Base-by-base conservation (phyloP, 805 yeast species). In the Clavispora vitiphila region DNA sequence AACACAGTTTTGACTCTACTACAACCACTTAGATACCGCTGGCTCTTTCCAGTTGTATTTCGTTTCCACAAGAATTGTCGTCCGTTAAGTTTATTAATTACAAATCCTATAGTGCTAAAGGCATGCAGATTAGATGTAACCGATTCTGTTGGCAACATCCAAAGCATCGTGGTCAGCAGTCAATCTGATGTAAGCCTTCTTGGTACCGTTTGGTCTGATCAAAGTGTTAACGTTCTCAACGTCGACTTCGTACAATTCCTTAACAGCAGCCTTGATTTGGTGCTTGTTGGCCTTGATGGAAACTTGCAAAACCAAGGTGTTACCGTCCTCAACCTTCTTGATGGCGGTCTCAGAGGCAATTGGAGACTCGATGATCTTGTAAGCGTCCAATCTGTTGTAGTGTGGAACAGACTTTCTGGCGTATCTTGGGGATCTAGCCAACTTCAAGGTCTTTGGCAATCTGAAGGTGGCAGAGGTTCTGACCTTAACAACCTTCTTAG, bases 101-200 rank as follows among this genome's bases (percentile, higher is more conserved):
- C 49, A 49, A 41, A 50, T 45, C 49, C 50, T 35, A 35, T 35
- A 25, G 38, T 35, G 22, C 30, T 35, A 31, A 24, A 37, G 37
- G 37, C 43, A 41, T 39, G 50, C 39, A 32, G 40, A 40, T 86
- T 81, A 91, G 75, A 91, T 84, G 95, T 89, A 90, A 78, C 99
- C 99, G 71, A 91, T 93, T 80, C 93, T 88, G 96, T 90, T 90
- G 72, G 99, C 99, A 74, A 93, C 89, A 74, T 93, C 99, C 72
- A 93, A 86, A 74, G 98, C 98, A 78, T 93, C 99, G 81, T 83
- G 86, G 77, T 93, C 99, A 72, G 96, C 91, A 69, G 98, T 88
- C 73, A 93, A 86, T 81, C 95, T 88, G 71, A 93, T 91, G 83
- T 85, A 93, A 71, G 99, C 99, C 84, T 93, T 93, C 88, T 93